Percentiles rank a stretch among this genome's conserved stretches.
These are phyloP conservation scores for Clonostachys byssicola DNA, from an alignment of 2,329 filamentous ascomycete genomes.

Conservation along the genomic window DNA sequence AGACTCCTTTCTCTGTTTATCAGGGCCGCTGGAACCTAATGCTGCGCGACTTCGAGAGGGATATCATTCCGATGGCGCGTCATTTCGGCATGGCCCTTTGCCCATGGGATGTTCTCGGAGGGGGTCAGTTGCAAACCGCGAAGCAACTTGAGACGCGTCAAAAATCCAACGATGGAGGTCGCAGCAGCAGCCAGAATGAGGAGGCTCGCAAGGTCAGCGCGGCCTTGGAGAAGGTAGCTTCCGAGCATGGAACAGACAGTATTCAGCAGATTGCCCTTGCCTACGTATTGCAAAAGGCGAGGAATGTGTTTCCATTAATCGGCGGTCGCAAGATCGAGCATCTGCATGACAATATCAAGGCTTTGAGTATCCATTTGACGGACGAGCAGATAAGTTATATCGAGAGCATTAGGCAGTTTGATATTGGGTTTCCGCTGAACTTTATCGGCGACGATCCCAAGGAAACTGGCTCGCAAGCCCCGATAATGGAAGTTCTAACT, in stretches of 20 bases:
- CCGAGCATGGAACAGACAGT: constrained; percentile 13
- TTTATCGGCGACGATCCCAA: too few relatives aligned
- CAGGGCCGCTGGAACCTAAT: constrained; percentile 16
- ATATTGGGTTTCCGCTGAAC: too few relatives aligned
- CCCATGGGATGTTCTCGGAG: constrained; percentile 47
- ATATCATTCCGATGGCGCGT: constrained; percentile 18
- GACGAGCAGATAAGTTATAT: too few relatives aligned
- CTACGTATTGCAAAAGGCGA: constrained; percentile 45
- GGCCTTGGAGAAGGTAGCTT: constrained; percentile 46
- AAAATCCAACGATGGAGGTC: neutral
- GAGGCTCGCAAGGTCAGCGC: constrained; percentile 1
- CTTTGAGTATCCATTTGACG: too few relatives aligned
- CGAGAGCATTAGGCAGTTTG: too few relatives aligned
- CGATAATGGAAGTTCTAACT: too few relatives aligned
- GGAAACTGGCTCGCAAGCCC: too few relatives aligned
- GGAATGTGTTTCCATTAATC: constrained; percentile 47
- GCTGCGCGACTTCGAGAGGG: constrained; percentile 14
- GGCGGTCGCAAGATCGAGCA: constrained; percentile 49
- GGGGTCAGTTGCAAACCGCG: constrained; percentile 26
- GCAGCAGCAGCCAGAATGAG: constrained; percentile 21
- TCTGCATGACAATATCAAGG: constrained; percentile 14
- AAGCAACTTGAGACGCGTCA: constrained; percentile 17
- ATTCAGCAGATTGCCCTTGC: constrained; percentile 56
- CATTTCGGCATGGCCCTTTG: constrained; percentile 31
- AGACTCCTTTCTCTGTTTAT: constrained; percentile 15